Base-by-base conservation (phyloP, 2,329 filamentous ascomycete genomes). In the Xylariales sp. region DNA sequence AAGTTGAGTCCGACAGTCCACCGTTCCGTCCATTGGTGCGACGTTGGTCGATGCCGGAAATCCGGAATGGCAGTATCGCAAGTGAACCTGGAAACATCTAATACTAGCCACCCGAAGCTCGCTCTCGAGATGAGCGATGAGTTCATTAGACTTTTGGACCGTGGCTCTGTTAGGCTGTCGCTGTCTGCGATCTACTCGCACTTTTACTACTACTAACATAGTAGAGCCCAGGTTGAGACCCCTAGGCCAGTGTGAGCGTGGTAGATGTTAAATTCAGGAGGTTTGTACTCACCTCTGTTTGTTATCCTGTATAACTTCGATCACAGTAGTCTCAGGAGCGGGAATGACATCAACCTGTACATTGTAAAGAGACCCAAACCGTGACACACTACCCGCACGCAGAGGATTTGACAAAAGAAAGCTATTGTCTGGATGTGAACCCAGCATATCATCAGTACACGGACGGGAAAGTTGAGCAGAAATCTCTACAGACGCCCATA, bases 111-210 rank as follows among this genome's bases (percentile, higher is more conserved):
- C 80, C 36, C 87, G 86, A 2, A 90, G 82, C 63, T 89, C 83
- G 36, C 80, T 78, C 72, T 90, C 86, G 10, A 90, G 80, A 64
- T 89, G 86, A 30, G 86, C 82, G 16, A 91, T 87, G 39, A 90
- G 78, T 48, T 86, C 81, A 12, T 89, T 86, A 0, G 87, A 84
- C 46, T 79, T 82, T 54, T 82, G 62, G 46, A 8, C 48, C 52
- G 49, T 67, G 62, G 56, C 28, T 64, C 36, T 63, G 64, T n/a
- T 48, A 6, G 32, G 14, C 28, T 64, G 63, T 49, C n/a, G 18
- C 63, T n/a, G 59, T 18, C 55, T 54, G 36, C 14, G n/a, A 49
- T 78, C 72, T 10, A 86, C 76, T 5, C 76, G 75, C 3, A 87
- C 71, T 52, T 85, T 82, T 12, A 81, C 84, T n/a, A 89, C 75